phyloP scores from a whole-genome alignment of 208 protist species.

The Trypanosoma platydactyli region DNA sequence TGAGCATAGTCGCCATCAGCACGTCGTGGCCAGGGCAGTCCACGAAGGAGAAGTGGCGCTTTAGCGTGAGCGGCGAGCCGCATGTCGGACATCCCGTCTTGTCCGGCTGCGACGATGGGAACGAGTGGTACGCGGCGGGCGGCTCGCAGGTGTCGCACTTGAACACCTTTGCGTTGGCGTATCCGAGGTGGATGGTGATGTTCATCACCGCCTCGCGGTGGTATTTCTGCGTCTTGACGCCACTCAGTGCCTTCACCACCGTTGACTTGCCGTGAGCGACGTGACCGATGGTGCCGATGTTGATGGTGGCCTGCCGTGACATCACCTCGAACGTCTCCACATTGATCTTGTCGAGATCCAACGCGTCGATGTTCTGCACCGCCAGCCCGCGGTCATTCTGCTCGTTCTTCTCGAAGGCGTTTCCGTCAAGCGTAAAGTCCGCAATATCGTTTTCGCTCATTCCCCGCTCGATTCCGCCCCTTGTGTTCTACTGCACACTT shows the following conservation, averaged over 20 bases:
- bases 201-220: conserved; percentile 99
- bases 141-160: conserved; percentile 81
- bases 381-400: conserved; percentile 48
- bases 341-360: conserved; percentile 82
- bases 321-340: conserved; percentile 98
- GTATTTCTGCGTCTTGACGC: conserved; percentile 99
- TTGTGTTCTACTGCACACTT: not conserved
- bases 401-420: conserved; percentile 47
- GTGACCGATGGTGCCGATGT: conserved; percentile 99
- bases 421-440: conserved; percentile 61
- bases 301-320: conserved; percentile 99
- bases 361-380: conserved; percentile 67
- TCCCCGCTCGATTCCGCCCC: not conserved
- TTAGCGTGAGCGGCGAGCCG: conserved; percentile 66
- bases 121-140: conserved; percentile 94
- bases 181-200: conserved; percentile 99
- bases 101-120: conserved; percentile 90
- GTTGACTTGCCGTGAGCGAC: conserved; percentile 99
- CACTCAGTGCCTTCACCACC: conserved; percentile 99
- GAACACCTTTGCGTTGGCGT: conserved; percentile 99
- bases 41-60: conserved; percentile 98
- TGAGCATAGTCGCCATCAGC: conserved; percentile 99
- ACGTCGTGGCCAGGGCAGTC: conserved; percentile 99
- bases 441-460: conserved; percentile 74
- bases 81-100: conserved; percentile 73